Evolutionary conservation across 1,284 basidiomycete genomes (phyloP).

Genomic region (Ganoderma boninense): DNA sequence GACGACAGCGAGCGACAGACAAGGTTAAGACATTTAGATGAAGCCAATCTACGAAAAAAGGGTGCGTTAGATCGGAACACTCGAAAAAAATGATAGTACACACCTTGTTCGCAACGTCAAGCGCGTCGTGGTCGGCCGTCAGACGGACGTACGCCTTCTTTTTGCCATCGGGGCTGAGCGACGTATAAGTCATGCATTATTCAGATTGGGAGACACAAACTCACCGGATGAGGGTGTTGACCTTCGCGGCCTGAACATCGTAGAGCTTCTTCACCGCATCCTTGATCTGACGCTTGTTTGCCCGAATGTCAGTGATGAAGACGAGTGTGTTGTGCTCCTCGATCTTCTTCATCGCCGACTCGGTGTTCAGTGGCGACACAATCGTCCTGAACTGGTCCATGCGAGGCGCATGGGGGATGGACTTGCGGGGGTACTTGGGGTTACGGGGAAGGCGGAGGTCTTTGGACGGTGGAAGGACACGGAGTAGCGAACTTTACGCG

Average conservation of each 20-base stretch:
- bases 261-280: slow-evolving; percentile 99
- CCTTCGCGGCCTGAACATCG: slow-evolving; percentile 94
- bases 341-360: slow-evolving; percentile 97
- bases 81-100: slow-evolving; percentile 36
- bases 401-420: slow-evolving; percentile 91
- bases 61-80: not conserved
- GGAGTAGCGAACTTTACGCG: slow-evolving; percentile 87
- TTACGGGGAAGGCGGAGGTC: slow-evolving; percentile 89
- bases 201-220: not conserved
- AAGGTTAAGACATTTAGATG: slow-evolving; percentile 58
- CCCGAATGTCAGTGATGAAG: slow-evolving; percentile 94
- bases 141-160: slow-evolving; percentile 99
- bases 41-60: slow-evolving; percentile 71
- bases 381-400: slow-evolving; percentile 99
- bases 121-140: slow-evolving; percentile 94
- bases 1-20: slow-evolving; percentile 25
- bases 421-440: slow-evolving; percentile 96
- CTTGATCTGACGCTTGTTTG: slow-evolving; percentile 99
- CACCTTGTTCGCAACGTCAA: slow-evolving; percentile 99
- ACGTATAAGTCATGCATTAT: slow-evolving; percentile 3
- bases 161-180: slow-evolving; percentile 90
- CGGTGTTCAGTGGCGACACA: slow-evolving; percentile 87
- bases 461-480: slow-evolving; percentile 98
- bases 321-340: slow-evolving; percentile 99
- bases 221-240: slow-evolving; percentile 99